phyloP scores from a whole-genome alignment of 495 filamentous ascomycete genomes.

The Tuber brumale region DNA sequence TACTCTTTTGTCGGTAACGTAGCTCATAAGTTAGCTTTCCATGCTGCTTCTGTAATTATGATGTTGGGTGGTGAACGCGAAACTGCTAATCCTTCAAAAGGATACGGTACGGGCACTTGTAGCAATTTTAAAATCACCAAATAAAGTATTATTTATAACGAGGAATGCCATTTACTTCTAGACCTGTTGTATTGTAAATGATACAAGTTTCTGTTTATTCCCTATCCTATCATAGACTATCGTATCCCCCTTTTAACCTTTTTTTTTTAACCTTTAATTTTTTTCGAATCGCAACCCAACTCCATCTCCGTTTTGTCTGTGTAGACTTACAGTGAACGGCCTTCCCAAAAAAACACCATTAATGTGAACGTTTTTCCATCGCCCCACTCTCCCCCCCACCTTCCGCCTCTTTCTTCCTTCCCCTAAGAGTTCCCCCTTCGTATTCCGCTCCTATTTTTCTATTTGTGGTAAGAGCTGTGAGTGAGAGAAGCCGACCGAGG shows the following conservation, averaged over 20 bases:
- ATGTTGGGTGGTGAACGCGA: neutral
- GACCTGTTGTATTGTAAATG: neutral
- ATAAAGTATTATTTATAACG: neutral
- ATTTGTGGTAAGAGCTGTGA: neutral
- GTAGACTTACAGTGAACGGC: neutral
- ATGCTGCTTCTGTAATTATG: neutral
- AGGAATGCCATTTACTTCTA: neutral
- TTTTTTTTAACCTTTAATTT: neutral
- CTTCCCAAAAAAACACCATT: neutral
- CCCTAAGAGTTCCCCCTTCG: constrained; percentile 1
- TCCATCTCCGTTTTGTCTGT: neutral
- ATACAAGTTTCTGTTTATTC: constrained; percentile 3
- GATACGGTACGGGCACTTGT: neutral
- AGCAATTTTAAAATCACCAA: neutral
- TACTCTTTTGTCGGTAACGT: constrained; percentile 3
- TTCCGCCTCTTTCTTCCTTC: neutral
- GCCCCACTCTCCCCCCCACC: neutral
- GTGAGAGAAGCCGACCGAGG: neutral
- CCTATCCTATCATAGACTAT: constrained; percentile 1
- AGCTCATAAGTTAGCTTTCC: neutral
- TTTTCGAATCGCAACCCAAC: neutral
- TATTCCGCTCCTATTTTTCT: constrained; percentile 3
- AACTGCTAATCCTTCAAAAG: neutral
- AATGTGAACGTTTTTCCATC: neutral
- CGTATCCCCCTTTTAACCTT: neutral